These are phyloP conservation scores for Boletus fagicola DNA, from an alignment of 768 basidiomycete species.

Conservation along the genomic window DNA sequence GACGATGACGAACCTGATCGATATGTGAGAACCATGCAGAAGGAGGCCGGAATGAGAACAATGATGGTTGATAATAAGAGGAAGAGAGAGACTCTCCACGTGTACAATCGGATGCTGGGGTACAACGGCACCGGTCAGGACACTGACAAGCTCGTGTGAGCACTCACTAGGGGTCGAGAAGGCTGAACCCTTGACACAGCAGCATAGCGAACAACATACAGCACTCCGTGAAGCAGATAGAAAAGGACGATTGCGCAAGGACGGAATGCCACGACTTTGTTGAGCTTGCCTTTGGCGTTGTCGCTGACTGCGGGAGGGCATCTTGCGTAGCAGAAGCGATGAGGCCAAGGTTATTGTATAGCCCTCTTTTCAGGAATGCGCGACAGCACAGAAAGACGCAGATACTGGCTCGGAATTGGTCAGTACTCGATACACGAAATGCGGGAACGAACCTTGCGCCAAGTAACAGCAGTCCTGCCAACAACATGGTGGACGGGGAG, in stretches of 20 bases:
- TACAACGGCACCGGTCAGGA: neutral
- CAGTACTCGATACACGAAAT: neutral
- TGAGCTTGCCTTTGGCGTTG: slow-evolving; percentile 19
- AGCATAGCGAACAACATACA: slow-evolving; percentile 70
- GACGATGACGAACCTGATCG: slow-evolving; percentile 29
- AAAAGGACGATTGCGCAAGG: slow-evolving; percentile 59
- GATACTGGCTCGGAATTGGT: slow-evolving; percentile 35
- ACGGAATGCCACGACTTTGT: slow-evolving; percentile 47
- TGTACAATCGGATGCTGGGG: slow-evolving; percentile 56
- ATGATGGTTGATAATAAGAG: slow-evolving; percentile 60
- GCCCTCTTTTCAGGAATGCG: slow-evolving; percentile 52
- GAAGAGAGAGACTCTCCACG: slow-evolving; percentile 67
- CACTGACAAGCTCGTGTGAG: neutral
- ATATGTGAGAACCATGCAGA: slow-evolving; percentile 56
- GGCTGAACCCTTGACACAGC: slow-evolving; percentile 62
- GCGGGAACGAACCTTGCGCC: slow-evolving; percentile 20
- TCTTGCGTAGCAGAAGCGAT: slow-evolving; percentile 38
- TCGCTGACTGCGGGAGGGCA: slow-evolving; percentile 24
- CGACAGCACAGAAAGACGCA: slow-evolving; percentile 57
- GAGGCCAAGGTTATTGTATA: slow-evolving; percentile 58
- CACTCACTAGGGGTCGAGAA: slow-evolving; percentile 56
- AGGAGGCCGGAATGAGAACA: slow-evolving; percentile 62
- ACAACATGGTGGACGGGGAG: slow-evolving; percentile 14
- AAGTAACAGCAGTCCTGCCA: slow-evolving; percentile 9
- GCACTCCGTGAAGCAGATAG: slow-evolving; percentile 72